Evolutionary conservation across 495 filamentous ascomycete genomes (phyloP), one percentile per base, ranked within the genome.

Genomic region (Penicillium odoratum): DNA sequence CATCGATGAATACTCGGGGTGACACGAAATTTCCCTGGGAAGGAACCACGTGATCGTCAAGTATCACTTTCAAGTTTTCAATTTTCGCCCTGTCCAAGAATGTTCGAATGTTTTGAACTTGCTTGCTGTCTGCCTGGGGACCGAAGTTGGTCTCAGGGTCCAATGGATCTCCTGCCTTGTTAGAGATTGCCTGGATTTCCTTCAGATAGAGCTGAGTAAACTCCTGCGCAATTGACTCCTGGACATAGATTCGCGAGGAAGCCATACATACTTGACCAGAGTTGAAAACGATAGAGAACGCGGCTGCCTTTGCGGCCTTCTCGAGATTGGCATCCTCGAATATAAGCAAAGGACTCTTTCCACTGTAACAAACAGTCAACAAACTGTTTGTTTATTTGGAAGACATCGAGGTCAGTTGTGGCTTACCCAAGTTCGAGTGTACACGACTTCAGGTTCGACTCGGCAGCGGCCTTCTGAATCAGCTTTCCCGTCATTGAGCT

Each of bases 241-340:
- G 91, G 43, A 96, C 92, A 75, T 92, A 92, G 65, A 96, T 81
- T 60, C 91, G 87, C 34, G 90, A 92, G 55, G 91, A 90, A 53
- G 91, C 92, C 69, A 88, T 93, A 83, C 91, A 96, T 82, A 83
- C 88, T 72, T 96, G 91, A 62, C 91, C 91, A 76, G 94, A 91
- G 79, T 95, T 95, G 78, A 80, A 94, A 83, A 87, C 94, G 64
- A 96, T 94, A 58, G 92, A 92, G 51, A 90, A 90, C 82, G 94
- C 93, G 69, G 91, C 90, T 92, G 92, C 95, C 16, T 81, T 86
- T 67, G 95, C 88, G 50, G 91, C 89, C 59, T 93, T 84, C 58
- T 94, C 90, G 57, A 96, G 89, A 65, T 96, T 83, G 33, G 91
- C 91, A 65, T 96, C 91, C 58, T 89, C 79, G 72, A 95, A 93